Percentiles rank a stretch among this genome's conserved stretches.
Conservation (phyloP, 1,139 yeast species). For the Kodamaea sp. region DNA sequence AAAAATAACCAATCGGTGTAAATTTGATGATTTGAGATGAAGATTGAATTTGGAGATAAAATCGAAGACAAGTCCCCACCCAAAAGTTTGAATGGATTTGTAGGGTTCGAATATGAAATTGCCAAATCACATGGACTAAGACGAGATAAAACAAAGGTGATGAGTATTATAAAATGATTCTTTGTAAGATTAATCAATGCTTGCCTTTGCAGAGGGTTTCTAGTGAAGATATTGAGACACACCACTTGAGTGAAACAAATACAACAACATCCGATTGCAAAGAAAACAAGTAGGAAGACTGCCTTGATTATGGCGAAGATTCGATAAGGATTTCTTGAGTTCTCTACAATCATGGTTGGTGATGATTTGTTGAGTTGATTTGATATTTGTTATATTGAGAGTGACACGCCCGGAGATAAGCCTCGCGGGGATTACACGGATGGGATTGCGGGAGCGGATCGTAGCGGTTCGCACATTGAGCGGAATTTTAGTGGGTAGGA, state of each 20-base stretch:
- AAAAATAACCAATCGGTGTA: slow-evolving; percentile 92
- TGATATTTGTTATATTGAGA: no score
- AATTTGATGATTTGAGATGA: slow-evolving; percentile 85
- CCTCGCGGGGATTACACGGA: no score
- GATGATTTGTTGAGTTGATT: no score
- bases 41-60: slow-evolving; percentile 51
- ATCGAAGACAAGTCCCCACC: slow-evolving; percentile 27
- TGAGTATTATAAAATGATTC: slow-evolving; percentile 44
- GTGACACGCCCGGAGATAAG: no score
- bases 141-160: slow-evolving; percentile 41
- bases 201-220: slow-evolving; percentile 26
- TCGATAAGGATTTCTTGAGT: neutral
- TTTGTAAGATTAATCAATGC: slow-evolving; percentile 47
- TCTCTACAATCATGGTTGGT: no score
- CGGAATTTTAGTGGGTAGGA: no score
- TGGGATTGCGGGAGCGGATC: no score
- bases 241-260: slow-evolving; percentile 42
- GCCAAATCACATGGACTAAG: slow-evolving; percentile 41
- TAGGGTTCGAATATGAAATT: slow-evolving; percentile 31
- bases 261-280: slow-evolving; percentile 45
- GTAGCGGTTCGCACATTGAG: no score
- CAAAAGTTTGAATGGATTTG: slow-evolving; percentile 16
- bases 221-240: slow-evolving; percentile 26
- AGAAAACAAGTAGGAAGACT: slow-evolving; percentile 27
- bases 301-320: slow-evolving; percentile 20